Conservation (phyloP, 2,329 filamentous ascomycete species). For the Gliomastix tumulicola region DNA sequence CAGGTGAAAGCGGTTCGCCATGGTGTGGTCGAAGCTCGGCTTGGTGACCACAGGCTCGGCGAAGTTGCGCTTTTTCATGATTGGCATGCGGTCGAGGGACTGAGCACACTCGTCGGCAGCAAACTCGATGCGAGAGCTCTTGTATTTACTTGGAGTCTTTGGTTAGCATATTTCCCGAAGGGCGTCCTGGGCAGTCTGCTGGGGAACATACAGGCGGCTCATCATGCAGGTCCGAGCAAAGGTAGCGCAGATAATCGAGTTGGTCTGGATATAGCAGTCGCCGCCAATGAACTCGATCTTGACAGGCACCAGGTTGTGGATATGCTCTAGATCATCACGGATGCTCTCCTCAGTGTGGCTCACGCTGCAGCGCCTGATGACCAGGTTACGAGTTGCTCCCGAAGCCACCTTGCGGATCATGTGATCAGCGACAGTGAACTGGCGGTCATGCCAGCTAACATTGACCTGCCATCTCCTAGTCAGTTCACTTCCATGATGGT, state of each 20-base stretch:
- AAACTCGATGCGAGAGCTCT: constrained; percentile 63
- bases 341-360: constrained; percentile 57
- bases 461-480: constrained; percentile 44
- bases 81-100: constrained; percentile 30
- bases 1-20: constrained; percentile 53
- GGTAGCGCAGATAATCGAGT: constrained; percentile 69
- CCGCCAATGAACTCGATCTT: constrained; percentile 50
- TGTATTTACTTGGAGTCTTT: constrained; percentile 52
- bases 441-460: constrained; percentile 63
- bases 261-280: constrained; percentile 65
- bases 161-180: too few species aligned
- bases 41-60: constrained; percentile 23
- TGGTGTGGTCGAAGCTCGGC: too few species aligned
- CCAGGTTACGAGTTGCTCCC: constrained; percentile 68
- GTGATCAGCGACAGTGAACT: constrained; percentile 58
- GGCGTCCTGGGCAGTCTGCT: too few species aligned
- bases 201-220: constrained; percentile 46
- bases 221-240: constrained; percentile 76
- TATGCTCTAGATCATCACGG: constrained; percentile 71
- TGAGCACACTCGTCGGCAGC: constrained; percentile 65
- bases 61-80: constrained; percentile 28
- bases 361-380: constrained; percentile 53
- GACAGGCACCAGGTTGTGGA: constrained; percentile 70
- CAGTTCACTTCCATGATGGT: not conserved
- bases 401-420: constrained; percentile 55